Conservation (phyloP, 768 basidiomycete genomes). For the Leccinum pellstonianum region DNA sequence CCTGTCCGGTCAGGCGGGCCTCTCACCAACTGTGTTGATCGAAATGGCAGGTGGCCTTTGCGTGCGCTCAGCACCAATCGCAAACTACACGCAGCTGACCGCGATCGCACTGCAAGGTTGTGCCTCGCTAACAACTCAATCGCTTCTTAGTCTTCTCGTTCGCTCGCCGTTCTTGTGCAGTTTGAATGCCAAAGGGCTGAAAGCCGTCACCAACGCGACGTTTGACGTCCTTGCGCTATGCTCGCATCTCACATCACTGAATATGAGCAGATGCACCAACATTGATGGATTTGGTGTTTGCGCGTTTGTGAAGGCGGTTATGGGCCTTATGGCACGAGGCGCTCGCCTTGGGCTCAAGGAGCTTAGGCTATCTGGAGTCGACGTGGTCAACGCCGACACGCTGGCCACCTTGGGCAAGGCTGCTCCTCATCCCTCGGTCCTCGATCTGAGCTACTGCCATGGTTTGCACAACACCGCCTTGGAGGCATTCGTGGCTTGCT, state of each 20-base stretch:
- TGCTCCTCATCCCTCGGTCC: slow-evolving; percentile 69
- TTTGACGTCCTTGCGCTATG: slow-evolving; percentile 66
- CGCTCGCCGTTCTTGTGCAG: slow-evolving; percentile 46
- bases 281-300: slow-evolving; percentile 64
- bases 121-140: slow-evolving; percentile 55
- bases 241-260: slow-evolving; percentile 54
- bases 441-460: slow-evolving; percentile 75
- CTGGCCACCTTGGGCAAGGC: slow-evolving; percentile 65
- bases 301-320: slow-evolving; percentile 43
- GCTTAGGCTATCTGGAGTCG: slow-evolving; percentile 68
- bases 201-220: slow-evolving; percentile 69
- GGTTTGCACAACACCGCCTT: slow-evolving; percentile 73
- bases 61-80: slow-evolving; percentile 33
- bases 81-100: slow-evolving; percentile 63
- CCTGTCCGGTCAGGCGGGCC: slow-evolving; percentile 47
- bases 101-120: slow-evolving; percentile 74
- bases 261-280: slow-evolving; percentile 70
- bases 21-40: slow-evolving; percentile 49
- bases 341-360: slow-evolving; percentile 56
- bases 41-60: slow-evolving; percentile 56
- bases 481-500: slow-evolving; percentile 66
- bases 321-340: slow-evolving; percentile 43
- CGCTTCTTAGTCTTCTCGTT: slow-evolving; percentile 68
- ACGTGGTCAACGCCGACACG: slow-evolving; percentile 54
- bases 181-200: slow-evolving; percentile 50